Conservation (phyloP, 2,329 filamentous ascomycete species). For the Aspergillus transmontanensis region DNA sequence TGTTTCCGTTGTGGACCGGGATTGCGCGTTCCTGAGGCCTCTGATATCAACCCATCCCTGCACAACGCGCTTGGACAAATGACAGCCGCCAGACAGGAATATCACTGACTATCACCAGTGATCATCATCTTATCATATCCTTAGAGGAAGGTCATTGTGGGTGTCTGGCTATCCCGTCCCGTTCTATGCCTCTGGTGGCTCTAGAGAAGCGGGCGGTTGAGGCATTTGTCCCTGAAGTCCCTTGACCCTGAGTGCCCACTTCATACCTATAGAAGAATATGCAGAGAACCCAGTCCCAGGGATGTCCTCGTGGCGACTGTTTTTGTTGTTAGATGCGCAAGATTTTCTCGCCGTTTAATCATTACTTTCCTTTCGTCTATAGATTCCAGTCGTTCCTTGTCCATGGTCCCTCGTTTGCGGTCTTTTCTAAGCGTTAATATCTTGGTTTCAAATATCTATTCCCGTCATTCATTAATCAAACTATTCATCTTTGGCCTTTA, state of each 20-base stretch:
- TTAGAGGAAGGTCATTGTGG: conserved; percentile 17
- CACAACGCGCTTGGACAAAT: conserved; percentile 15
- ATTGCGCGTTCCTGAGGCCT: conserved; percentile 23
- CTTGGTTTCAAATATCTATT: neutral
- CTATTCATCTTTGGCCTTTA: neutral
- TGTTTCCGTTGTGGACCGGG: conserved; percentile 19
- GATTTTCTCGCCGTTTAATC: neutral
- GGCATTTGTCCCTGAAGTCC: conserved; percentile 9
- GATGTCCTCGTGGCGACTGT: conserved; percentile 6
- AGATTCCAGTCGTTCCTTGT: conserved; percentile 1
- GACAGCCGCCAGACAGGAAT: conserved; percentile 11
- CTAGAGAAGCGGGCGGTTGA: conserved; percentile 10
- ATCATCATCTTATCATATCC: conserved; percentile 14
- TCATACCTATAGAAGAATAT: conserved; percentile 12
- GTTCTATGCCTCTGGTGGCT: conserved; percentile 3
- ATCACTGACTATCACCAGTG: conserved; percentile 19
- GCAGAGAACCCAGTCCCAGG: conserved; percentile 1
- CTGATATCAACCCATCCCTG: conserved; percentile 20
- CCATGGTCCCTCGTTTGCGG: neutral
- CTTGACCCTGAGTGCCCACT: conserved; percentile 7
- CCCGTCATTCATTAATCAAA: neutral
- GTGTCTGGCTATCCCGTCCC: conserved; percentile 8
- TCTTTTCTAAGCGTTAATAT: neutral
- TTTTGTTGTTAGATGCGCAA: neutral
- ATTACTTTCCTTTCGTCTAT: neutral